Evolutionary conservation across 495 filamentous ascomycete genomes (phyloP), one percentile per base, ranked within the genome.

Genomic region (Terfezia claveryi): DNA sequence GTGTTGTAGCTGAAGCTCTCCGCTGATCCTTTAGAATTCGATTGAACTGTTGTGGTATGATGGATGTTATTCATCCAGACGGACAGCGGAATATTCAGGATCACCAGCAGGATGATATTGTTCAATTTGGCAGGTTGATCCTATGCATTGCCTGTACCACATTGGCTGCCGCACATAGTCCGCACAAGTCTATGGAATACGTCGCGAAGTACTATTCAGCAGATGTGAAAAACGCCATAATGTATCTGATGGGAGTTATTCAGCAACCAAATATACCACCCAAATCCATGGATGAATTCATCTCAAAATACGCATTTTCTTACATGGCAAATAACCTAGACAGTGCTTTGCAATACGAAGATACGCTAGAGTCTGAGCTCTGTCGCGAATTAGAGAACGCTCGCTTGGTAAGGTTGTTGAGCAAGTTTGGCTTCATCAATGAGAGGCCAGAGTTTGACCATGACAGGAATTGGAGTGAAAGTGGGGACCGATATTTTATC

Each of bases 341-440:
- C 68, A 78, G 74, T 56, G 71, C 76, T 1, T 75, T 92, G 14
- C 85, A 86, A 55, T 71, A 78, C 51, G 76, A 83, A 52, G 91
- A 96, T 64, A 66, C 58, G 9, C 72, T 86, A 38, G 74, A 73
- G 16, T 77, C 71, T 11, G 75, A 82, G 37, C 76, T 98, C 36
- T 74, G 71, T 56, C 75, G 76, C 49, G 92, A 95, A 66, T 75
- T 96, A 20, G 91, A 96, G 61, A 95, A 95, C 60, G 85, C 80
- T n/a, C 79, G 91, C 10, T 65, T 94, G 4, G 78, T 85, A 52
- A 82, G 91, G 44, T 74, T 89, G 37, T 69, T 94, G 68, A 76
- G 79, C 55, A 98, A 98, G 67, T 69, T 98, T 49, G 80, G 80
- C 54, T 74, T 82, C 54, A 77, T 98, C 59, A 85, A 85, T 61